phyloP scores from a whole-genome alignment of 768 basidiomycete genomes.

The Favolaschia claudopus region DNA sequence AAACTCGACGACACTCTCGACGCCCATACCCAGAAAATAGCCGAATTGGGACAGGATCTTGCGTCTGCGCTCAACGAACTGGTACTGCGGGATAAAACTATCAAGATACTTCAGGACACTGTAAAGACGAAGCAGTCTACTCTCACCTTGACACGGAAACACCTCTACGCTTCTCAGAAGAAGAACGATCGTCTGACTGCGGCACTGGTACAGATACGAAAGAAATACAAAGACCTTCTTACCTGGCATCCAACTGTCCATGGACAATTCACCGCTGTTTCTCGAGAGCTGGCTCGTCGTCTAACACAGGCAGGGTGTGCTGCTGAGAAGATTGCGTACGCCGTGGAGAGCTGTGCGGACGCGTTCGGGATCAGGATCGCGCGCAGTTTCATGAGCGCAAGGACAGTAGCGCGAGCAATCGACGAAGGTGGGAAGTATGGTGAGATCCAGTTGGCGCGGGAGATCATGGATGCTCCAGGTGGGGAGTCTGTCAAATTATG shows the following conservation, averaged over 20 bases:
- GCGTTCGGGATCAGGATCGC: background rate
- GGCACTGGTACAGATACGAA: background rate
- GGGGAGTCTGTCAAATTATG: background rate
- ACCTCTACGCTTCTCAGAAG: background rate
- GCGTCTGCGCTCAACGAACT: no score
- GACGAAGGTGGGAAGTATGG: slow-evolving; percentile 19
- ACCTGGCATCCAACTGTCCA: background rate
- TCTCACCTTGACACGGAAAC: background rate
- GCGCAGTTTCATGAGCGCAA: slow-evolving; percentile 11
- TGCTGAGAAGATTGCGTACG: background rate
- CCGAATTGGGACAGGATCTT: no score
- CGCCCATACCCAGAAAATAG: no score
- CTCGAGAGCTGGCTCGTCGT: background rate
- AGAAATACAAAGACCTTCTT: background rate
- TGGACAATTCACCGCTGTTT: background rate
- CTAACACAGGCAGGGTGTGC: background rate
- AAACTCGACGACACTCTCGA: no score
- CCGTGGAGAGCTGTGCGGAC: background rate
- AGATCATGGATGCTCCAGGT: slow-evolving; percentile 6
- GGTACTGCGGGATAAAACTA: no score
- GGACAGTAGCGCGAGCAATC: slow-evolving; percentile 5
- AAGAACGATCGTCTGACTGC: background rate
- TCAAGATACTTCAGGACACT: no score
- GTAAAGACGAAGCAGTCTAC: background rate
- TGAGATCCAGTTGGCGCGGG: slow-evolving; percentile 20